Evolutionary conservation across 2,329 filamentous ascomycete species (phyloP), one percentile per base, ranked within the genome.

Genomic region (Fusarium avenaceum): DNA sequence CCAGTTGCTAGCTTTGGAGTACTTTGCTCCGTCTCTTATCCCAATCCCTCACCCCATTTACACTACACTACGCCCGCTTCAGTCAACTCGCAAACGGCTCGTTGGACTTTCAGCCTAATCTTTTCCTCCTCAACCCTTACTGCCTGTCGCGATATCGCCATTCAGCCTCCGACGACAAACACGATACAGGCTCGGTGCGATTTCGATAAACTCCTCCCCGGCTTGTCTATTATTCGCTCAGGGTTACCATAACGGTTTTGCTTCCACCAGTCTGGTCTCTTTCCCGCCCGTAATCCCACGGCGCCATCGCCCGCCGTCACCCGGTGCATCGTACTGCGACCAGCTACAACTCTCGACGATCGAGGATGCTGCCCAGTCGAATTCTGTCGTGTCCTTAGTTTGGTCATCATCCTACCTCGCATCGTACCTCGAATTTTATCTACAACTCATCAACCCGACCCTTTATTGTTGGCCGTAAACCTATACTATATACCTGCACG

Each of bases 281-380:
- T 63, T 47, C 20, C 14, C 38, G 51, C 40, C 22, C 48, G 44
- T 51, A 28, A 35, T 47, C 49, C 42, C 26, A 47, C 61, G 47
- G 60, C 59, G 61, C 61, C 59, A 47, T 51, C 59, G 61, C 52
- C 61, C 67, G 63, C 56, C 50, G 48, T 57, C 56, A 61, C 47
- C 44, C 30, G 48, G 60, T 66, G 65, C 55, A 49, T 67, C 58
- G 44, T 46, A 42, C 56, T 57, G 48, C 54, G 61, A 45, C 38
- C 53, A 52, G 50, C 14, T 39, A 38, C 57, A 51, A 55, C 32
- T 53, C 26, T 57, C 47, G 42, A 69, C 40, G 48, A 54, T 62
- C 60, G 67, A 70, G 64, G 67, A 70, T 70, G 68, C 68, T 70
- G 53, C 50, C 49, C 54, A 64, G 60, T 50, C 64, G 47, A 53